Percentiles rank a stretch among this genome's conserved stretches.
phyloP scores from a whole-genome alignment of 225 moss, liverwort and hornwort species.

The Physcomitrium patens region DNA sequence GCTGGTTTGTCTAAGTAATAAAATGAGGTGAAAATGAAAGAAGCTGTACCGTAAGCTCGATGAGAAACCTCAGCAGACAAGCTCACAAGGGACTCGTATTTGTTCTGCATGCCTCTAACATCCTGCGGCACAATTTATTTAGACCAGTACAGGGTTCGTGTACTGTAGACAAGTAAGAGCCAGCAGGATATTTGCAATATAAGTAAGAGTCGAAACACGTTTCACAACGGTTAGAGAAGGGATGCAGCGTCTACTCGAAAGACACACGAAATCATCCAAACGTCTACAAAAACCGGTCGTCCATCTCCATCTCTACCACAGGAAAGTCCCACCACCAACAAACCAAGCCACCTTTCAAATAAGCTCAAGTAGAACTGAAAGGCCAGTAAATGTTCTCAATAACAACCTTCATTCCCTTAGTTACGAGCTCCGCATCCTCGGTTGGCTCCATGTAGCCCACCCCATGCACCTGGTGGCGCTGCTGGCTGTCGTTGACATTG shows the following conservation, averaged over 20 bases:
- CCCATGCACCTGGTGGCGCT: neutral
- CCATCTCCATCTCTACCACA: too few species aligned
- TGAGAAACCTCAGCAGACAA: conserved; percentile 56
- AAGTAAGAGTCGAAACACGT: too few species aligned
- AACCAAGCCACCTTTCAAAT: neutral
- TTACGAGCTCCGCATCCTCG: conserved; percentile 29
- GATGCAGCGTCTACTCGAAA: too few species aligned
- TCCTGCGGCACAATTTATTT: conserved; percentile 38
- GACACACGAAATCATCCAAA: too few species aligned
- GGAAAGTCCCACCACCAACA: neutral
- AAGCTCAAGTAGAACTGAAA: neutral
- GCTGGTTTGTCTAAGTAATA: too few species aligned
- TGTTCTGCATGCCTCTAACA: conserved; percentile 50
- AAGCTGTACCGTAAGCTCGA: conserved; percentile 49
- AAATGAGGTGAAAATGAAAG: neutral
- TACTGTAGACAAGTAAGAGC: neutral
- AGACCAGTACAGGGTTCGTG: neutral
- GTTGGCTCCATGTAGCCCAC: conserved; percentile 8
- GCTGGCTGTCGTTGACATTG: neutral
- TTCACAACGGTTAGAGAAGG: too few species aligned
- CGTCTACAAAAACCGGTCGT: too few species aligned
- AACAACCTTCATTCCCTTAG: conserved; percentile 40
- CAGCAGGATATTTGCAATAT: neutral
- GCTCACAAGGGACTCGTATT: conserved; percentile 59
- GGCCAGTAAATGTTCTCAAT: neutral